A percentile compares a stretch with the other conserved stretches of the same genome.
phyloP scores from a whole-genome alignment of 352 stramenopile species.

The Phytophthora podocarpi region DNA sequence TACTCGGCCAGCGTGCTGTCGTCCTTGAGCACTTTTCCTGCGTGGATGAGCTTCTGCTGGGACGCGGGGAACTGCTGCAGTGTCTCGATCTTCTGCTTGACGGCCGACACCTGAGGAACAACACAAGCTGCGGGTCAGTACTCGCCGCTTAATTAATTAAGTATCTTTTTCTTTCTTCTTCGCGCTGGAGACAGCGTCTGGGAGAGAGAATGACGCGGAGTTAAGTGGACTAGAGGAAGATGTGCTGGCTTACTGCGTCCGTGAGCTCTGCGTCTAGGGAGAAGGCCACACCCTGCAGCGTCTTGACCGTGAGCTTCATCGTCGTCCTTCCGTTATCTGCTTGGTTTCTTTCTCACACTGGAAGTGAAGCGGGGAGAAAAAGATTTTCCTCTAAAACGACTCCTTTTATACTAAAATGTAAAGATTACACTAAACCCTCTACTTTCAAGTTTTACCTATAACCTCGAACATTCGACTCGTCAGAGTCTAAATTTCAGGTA shows the following conservation, averaged over 20 bases:
- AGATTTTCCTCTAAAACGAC: constrained; percentile 17
- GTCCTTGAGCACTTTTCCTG: constrained; percentile 89
- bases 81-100: constrained; percentile 85
- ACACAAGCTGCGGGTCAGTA: constrained; percentile 12
- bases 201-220: not conserved
- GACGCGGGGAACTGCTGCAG: constrained; percentile 70
- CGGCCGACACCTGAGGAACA: constrained; percentile 59
- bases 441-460: not conserved
- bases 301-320: constrained; percentile 92
- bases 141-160: no score
- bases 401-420: not conserved
- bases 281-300: constrained; percentile 84
- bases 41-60: constrained; percentile 89
- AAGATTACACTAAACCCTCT: not conserved
- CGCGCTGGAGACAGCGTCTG: not conserved
- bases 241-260: constrained; percentile 56
- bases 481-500: no score
- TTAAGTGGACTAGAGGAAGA: not conserved
- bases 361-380: constrained; percentile 11
- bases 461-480: no score
- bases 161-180: constrained; percentile 2
- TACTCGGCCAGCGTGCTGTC: constrained; percentile 82
- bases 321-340: constrained; percentile 23
- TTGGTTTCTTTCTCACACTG: constrained; percentile 10
- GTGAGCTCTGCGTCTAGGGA: constrained; percentile 71